phyloP scores from a whole-genome alignment of 2,329 filamentous ascomycete genomes.

The Rhinocladiella mackenziei region DNA sequence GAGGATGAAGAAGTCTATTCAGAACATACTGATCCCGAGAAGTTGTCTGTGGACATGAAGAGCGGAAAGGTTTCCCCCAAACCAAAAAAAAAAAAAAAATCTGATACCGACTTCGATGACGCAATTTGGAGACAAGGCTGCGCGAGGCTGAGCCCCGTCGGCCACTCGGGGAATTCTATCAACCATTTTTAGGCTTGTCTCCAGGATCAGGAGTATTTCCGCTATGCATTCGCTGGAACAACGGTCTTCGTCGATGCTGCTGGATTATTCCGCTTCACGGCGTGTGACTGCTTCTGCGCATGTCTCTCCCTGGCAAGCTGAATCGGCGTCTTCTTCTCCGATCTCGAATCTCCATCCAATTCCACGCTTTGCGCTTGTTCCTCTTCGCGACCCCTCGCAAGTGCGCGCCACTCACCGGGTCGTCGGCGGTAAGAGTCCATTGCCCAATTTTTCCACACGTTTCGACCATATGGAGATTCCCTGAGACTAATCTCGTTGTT shows the following conservation, averaged over 20 bases:
- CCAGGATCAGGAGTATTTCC: background rate
- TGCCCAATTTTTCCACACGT: constrained; percentile 70
- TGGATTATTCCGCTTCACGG: constrained; percentile 30
- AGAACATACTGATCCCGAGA: too few relatives aligned
- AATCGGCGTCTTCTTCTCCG: constrained; percentile 47
- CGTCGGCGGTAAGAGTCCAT: constrained; percentile 67
- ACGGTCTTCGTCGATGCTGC: constrained; percentile 21
- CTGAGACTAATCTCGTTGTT: constrained; percentile 57
- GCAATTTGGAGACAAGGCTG: constrained; percentile 4
- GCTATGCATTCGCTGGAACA: constrained; percentile 19
- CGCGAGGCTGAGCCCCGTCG: constrained; percentile 1
- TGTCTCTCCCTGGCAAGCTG: constrained; percentile 57
- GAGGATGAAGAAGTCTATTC: too few relatives aligned
- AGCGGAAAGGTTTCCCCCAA: too few relatives aligned
- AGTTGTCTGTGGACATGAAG: too few relatives aligned
- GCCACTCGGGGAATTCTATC: constrained; percentile 3
- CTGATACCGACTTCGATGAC: constrained; percentile 1
- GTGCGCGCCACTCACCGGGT: constrained; percentile 60
- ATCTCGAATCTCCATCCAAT: background rate
- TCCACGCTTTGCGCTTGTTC: constrained; percentile 5
- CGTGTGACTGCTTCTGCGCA: constrained; percentile 40
- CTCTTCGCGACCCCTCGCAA: constrained; percentile 50
- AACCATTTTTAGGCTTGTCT: too few relatives aligned
- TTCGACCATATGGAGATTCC: constrained; percentile 62
- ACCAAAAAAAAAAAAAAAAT: too few relatives aligned